Evolutionary conservation across 2,329 filamentous ascomycete species (phyloP).

Genomic region (Colletotrichum paranaense): DNA sequence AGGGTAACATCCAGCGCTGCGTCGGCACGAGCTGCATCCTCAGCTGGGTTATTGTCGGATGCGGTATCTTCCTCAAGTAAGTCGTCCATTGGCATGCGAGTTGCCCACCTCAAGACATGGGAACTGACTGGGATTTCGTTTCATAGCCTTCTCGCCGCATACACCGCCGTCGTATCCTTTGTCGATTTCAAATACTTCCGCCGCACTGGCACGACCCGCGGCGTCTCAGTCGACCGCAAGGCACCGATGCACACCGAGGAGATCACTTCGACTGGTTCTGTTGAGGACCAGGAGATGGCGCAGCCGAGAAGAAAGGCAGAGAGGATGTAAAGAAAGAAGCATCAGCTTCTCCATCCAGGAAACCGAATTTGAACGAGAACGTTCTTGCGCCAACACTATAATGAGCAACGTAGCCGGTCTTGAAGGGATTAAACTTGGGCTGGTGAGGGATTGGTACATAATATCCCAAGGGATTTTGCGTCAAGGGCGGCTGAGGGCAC

Average conservation of each 20-base stretch:
- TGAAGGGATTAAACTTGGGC: too few species aligned
- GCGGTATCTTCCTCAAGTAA: not conserved
- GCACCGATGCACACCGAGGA: not conserved
- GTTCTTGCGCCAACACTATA: not conserved
- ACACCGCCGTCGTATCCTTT: not conserved
- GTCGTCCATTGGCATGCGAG: not conserved
- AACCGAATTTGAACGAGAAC: not conserved
- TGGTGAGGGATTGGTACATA: too few species aligned
- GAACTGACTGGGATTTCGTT: not conserved
- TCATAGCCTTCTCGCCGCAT: not conserved
- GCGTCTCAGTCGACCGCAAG: not conserved
- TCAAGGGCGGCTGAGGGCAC: too few species aligned
- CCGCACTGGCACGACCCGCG: constrained; percentile 3
- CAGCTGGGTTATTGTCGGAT: constrained; percentile 15
- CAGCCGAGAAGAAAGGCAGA: not conserved
- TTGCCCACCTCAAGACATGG: too few species aligned
- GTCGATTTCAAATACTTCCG: constrained; percentile 3
- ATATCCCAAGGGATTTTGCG: too few species aligned
- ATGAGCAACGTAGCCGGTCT: not conserved
- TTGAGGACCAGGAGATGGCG: not conserved
- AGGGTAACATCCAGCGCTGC: constrained; percentile 14
- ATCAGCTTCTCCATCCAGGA: not conserved
- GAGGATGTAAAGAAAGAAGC: not conserved
- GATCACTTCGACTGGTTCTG: not conserved
- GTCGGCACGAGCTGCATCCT: constrained; percentile 9